Evolutionary conservation across 2,329 filamentous ascomycete species (phyloP).

Genomic region (Sphaerulina populicola): DNA sequence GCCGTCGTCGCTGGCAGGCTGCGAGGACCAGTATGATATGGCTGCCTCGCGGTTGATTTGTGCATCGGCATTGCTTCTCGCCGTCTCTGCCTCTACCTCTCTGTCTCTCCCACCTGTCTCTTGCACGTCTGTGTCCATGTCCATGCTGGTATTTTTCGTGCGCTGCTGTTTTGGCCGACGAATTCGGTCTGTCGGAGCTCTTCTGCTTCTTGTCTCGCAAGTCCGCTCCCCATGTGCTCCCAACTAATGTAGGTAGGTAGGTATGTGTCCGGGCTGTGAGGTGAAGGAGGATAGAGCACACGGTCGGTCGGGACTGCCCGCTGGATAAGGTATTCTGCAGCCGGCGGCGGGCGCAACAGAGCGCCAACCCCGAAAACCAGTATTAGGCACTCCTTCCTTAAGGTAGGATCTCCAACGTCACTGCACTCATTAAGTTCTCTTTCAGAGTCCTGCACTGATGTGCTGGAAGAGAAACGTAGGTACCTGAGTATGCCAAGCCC

Average conservation of each 20-base stretch:
- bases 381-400: no score
- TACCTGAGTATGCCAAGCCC: no score
- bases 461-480: no score
- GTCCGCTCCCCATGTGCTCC: conserved; percentile 1
- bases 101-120: no score
- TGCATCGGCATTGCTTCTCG: conserved; percentile 16
- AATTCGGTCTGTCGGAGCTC: conserved; percentile 3
- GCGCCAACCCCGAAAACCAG: no score
- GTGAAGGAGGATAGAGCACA: not conserved
- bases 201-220: conserved; percentile 15
- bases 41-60: conserved; percentile 39
- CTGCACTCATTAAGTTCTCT: no score
- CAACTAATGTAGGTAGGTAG: not conserved
- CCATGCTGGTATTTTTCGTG: not conserved
- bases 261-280: no score
- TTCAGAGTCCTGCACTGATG: no score
- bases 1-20: conserved; percentile 53
- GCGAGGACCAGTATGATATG: conserved; percentile 46
- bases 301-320: no score
- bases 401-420: no score
- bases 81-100: conserved; percentile 2
- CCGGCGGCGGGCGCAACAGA: no score
- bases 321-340: no score
- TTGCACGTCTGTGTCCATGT: conserved; percentile 6
- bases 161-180: conserved; percentile 9